Evolutionary conservation across 2,329 filamentous ascomycete species (phyloP).

Genomic region (Phoma sp.): DNA sequence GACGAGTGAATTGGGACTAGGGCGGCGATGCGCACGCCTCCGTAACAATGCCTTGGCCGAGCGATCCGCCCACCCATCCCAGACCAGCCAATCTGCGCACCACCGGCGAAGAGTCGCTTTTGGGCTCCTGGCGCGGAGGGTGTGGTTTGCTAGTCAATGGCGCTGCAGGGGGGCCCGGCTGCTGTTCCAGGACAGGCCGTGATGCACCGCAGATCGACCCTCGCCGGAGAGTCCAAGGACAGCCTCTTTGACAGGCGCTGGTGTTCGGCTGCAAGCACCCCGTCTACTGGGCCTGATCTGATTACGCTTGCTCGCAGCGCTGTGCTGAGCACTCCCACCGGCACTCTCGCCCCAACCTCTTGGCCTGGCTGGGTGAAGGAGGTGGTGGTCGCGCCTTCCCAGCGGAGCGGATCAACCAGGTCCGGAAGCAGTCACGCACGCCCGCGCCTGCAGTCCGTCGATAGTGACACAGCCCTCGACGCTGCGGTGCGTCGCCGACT

Average conservation of each 20-base stretch:
- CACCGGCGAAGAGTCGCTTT: constrained; percentile 48
- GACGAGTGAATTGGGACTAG: constrained; percentile 39
- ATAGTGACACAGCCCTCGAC: constrained; percentile 13
- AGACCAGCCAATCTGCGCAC: constrained; percentile 45
- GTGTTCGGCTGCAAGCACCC: constrained; percentile 34
- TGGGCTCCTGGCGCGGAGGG: constrained; percentile 44
- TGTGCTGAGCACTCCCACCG: neutral
- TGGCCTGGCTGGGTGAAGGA: neutral
- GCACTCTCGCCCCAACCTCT: too few relatives aligned
- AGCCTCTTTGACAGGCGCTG: constrained; percentile 20
- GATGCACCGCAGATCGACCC: constrained; percentile 50
- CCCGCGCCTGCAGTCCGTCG: constrained; percentile 20
- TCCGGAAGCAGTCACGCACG: constrained; percentile 19
- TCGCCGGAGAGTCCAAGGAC: constrained; percentile 35
- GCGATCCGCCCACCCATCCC: constrained; percentile 45
- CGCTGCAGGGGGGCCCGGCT: constrained; percentile 29
- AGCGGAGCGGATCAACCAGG: constrained; percentile 29
- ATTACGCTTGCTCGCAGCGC: neutral
- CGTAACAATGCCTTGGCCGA: constrained; percentile 40
- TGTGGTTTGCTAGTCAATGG: constrained; percentile 19
- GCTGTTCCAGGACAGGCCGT: constrained; percentile 46
- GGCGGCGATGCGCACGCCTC: constrained; percentile 41
- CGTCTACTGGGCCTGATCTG: constrained; percentile 10
- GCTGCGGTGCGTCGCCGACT: constrained; percentile 13
- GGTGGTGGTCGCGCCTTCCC: constrained; percentile 14